Evolutionary conservation across 2,329 filamentous ascomycete species (phyloP).

Genomic region (Aspergillus thermomutatus): DNA sequence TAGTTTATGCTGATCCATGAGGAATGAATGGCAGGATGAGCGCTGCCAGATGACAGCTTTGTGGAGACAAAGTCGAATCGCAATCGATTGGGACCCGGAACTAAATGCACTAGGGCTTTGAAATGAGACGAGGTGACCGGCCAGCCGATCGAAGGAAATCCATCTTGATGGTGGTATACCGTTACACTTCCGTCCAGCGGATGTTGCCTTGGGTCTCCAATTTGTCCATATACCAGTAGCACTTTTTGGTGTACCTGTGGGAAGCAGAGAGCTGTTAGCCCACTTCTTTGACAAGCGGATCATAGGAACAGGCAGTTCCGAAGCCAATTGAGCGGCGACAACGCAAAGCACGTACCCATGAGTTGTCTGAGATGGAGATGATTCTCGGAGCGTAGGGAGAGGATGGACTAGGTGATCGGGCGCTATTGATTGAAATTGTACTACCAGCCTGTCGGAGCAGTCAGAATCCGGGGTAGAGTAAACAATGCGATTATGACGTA

Average conservation of each 20-base stretch:
- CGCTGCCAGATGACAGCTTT: constrained; percentile 64
- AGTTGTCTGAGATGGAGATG: constrained; percentile 72
- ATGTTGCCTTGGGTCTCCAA: constrained; percentile 67
- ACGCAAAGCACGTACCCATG: constrained; percentile 67
- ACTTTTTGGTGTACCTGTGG: constrained; percentile 88
- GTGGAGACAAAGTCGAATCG: constrained; percentile 85
- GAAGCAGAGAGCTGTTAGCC: constrained; percentile 6
- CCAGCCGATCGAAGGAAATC: constrained; percentile 79
- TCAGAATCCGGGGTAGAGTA: background rate
- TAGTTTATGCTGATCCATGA: constrained; percentile 82
- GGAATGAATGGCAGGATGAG: constrained; percentile 67
- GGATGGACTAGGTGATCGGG: constrained; percentile 56
- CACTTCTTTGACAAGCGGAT: background rate
- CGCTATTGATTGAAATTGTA: constrained; percentile 31
- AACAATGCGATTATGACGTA: constrained; percentile 22
- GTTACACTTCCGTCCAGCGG: constrained; percentile 75
- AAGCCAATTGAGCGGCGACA: background rate
- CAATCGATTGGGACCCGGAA: constrained; percentile 82
- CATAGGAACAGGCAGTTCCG: background rate
- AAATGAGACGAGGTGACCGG: constrained; percentile 86
- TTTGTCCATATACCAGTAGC: constrained; percentile 73
- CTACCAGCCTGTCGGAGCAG: constrained; percentile 32
- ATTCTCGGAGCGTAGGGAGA: constrained; percentile 81
- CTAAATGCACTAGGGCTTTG: constrained; percentile 86
- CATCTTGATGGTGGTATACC: constrained; percentile 78